These are phyloP conservation scores for Ascochyta koolunga DNA, from an alignment of 2,329 filamentous ascomycete species.

Conservation along the genomic window DNA sequence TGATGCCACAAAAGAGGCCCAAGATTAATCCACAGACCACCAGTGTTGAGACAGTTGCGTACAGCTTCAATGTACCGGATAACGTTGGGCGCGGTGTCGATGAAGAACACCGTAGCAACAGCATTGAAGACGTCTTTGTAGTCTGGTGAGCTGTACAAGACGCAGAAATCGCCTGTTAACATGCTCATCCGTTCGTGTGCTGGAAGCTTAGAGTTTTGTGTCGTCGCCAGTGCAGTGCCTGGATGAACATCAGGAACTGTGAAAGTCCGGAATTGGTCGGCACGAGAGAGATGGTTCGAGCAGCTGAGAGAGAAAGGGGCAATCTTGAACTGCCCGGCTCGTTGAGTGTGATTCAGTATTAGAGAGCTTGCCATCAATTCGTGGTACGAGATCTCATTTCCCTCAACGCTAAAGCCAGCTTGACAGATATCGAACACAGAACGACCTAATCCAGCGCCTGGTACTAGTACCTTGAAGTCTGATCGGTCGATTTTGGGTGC, in stretches of 20 bases:
- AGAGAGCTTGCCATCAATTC: slow-evolving; percentile 85
- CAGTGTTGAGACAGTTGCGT: slow-evolving; percentile 73
- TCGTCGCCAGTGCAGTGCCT: slow-evolving; percentile 41
- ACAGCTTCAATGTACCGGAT: slow-evolving; percentile 90
- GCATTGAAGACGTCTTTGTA: slow-evolving; percentile 73
- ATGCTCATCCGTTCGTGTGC: slow-evolving; percentile 79
- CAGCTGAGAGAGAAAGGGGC: slow-evolving; percentile 88
- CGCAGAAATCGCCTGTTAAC: slow-evolving; percentile 90
- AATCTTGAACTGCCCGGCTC: slow-evolving; percentile 70
- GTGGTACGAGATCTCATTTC: slow-evolving; percentile 95
- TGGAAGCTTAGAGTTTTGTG: slow-evolving; percentile 24
- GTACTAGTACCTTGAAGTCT: slow-evolving; percentile 74
- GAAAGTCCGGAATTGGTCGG: slow-evolving; percentile 76
- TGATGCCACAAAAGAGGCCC: slow-evolving; percentile 97
- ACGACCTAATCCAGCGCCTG: slow-evolving; percentile 86
- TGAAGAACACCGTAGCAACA: slow-evolving; percentile 90
- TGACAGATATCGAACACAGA: slow-evolving; percentile 85
- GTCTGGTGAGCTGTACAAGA: slow-evolving; percentile 73
- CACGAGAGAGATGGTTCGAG: slow-evolving; percentile 78
- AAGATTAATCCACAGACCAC: slow-evolving; percentile 85
- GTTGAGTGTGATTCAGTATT: slow-evolving; percentile 71
- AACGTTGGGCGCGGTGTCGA: slow-evolving; percentile 94
- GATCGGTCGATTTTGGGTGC: slow-evolving; percentile 36
- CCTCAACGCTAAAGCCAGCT: slow-evolving; percentile 76
- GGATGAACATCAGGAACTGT: slow-evolving; percentile 75